Evolutionary conservation across 2,329 filamentous ascomycete species (phyloP), one percentile per base, ranked within the genome.

Genomic region (Lasiodiplodia hormozganensis): DNA sequence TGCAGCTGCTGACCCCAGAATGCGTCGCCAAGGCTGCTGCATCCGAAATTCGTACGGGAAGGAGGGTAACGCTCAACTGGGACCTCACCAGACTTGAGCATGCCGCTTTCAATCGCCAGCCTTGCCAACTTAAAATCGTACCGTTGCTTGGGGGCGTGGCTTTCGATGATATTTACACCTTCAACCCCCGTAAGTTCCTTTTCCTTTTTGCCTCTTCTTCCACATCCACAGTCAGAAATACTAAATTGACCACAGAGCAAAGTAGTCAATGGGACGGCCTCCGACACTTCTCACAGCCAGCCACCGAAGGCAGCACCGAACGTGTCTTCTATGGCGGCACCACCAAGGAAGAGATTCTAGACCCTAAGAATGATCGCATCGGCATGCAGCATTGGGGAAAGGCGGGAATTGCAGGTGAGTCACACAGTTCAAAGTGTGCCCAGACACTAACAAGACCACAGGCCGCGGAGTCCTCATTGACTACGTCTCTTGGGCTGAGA

Each of bases 1-100:
- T 88, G 1, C 88, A 88, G 73, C 79, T 86, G 3, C 79, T 88
- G 68, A 88, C 85, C 0, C 80, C 83, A 0, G 74, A 78, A 18
- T 78, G 78, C 12, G 78, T 84, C 21, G 76, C 76, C 7, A 73
- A 76, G 12, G 83, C 83, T 0, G 79, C 83, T 0, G 76, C 87
- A 0, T 74, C 77, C 23, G 83, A 85, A 72, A 85, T 86, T 70
- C 77, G 78, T 52, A 78, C 76, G 4, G 82, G 80, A 40, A 73
- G 76, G 16, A 77, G 79, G 14, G 73, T 81, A 0, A 77, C 76
- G 0, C 74, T 82, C 6, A 78, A 81, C 73, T 82, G 80, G 76
- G 74, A 75, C 8, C 75, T 83, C 12, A 79, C 82, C 70, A 76
- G 78, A 25, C 80, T 79, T 2, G 85, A 88, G 68, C 82, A 84